These are phyloP conservation scores for Xylaria acuta DNA, from an alignment of 495 filamentous ascomycete species.

Conservation along the genomic window DNA sequence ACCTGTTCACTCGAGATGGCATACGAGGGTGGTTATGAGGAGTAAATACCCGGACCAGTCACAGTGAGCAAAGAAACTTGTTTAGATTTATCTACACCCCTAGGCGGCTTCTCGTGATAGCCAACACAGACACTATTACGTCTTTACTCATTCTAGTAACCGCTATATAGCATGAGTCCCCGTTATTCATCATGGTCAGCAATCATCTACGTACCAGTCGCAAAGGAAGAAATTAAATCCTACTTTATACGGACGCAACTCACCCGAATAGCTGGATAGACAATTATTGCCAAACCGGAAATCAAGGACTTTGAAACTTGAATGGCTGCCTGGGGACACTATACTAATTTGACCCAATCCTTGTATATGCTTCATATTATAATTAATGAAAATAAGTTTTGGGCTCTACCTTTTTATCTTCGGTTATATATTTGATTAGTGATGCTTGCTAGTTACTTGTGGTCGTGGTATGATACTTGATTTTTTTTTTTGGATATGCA, in stretches of 20 bases:
- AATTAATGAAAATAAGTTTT: too few species aligned
- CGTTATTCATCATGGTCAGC: not conserved
- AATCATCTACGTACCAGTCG: not conserved
- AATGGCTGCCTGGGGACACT: not conserved
- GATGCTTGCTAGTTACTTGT: not conserved
- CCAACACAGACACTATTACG: not conserved
- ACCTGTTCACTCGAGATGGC: not conserved
- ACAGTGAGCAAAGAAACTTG: not conserved
- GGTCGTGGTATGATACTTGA: too few species aligned
- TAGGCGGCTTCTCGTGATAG: not conserved
- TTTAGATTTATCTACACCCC: not conserved
- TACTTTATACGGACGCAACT: not conserved
- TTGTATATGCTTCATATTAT: not conserved
- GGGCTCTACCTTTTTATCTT: too few species aligned
- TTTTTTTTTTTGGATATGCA: too few species aligned
- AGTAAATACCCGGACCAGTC: not conserved
- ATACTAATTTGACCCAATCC: not conserved
- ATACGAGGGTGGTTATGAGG: not conserved
- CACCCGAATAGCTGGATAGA: not conserved
- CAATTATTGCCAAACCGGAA: conserved; percentile 1
- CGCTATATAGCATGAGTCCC: not conserved
- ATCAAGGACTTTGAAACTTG: not conserved
- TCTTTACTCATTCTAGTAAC: not conserved
- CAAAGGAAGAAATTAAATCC: not conserved
- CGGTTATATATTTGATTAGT: not conserved